Percentiles rank a stretch among this genome's conserved stretches.
Conservation (phyloP, 1,284 basidiomycete species). For the Fomitopsis palustris region DNA sequence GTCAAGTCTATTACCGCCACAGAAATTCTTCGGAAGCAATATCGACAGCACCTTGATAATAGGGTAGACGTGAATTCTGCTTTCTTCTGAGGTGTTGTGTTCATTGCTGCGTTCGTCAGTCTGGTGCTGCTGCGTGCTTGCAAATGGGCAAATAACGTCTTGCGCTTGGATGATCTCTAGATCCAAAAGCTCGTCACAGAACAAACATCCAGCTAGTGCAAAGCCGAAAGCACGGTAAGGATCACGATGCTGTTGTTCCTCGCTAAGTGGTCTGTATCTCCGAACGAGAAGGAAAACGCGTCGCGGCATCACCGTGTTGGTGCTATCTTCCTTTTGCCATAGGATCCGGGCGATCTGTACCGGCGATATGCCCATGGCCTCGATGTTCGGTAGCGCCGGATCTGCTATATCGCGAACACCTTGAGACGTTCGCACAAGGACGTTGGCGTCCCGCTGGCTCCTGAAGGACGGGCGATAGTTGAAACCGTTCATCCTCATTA, state of each 20-base stretch:
- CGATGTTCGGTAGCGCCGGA: background rate
- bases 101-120: background rate
- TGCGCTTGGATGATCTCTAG: background rate
- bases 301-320: background rate
- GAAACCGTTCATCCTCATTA: background rate
- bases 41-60: background rate
- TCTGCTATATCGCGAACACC: background rate
- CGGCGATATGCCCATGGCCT: background rate
- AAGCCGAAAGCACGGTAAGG: background rate
- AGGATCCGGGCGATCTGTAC: background rate
- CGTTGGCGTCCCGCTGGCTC: background rate
- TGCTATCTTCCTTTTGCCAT: background rate
- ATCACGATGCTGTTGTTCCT: background rate
- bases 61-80: background rate
- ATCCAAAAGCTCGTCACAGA: background rate
- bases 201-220: background rate
- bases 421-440: background rate
- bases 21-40: no score
- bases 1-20: no score
- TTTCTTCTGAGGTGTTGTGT: background rate
- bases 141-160: background rate
- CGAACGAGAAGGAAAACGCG: background rate
- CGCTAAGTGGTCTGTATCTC: background rate
- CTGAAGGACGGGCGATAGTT: background rate
- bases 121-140: background rate